phyloP scores from a whole-genome alignment of 176 grass and related monocot genomes.

The Eragrostis nindensis region DNA sequence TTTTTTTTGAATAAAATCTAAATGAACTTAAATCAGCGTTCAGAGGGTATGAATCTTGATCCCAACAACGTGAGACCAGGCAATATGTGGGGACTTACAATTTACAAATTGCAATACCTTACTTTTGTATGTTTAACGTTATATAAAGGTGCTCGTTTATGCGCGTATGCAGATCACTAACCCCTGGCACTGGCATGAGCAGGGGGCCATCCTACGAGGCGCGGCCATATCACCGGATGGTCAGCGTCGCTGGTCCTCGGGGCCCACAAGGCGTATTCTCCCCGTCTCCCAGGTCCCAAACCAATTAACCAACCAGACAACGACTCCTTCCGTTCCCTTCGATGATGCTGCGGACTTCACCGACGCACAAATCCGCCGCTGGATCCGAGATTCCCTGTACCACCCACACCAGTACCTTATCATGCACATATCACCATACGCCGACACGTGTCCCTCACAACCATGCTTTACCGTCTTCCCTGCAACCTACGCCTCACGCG shows the following conservation, averaged over 20 bases:
- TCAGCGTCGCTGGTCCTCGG: neutral
- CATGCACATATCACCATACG: fast-evolving
- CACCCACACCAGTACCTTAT: too few species aligned
- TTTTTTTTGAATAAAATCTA: too few species aligned
- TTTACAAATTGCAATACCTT: too few species aligned
- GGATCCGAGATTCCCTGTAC: neutral
- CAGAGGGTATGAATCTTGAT: too few species aligned
- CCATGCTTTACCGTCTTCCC: neutral
- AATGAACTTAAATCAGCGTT: too few species aligned
- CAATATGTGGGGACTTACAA: too few species aligned
- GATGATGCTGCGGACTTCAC: slow-evolving; percentile 39
- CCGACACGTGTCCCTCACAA: neutral
- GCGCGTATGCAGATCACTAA: too few species aligned
- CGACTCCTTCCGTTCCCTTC: neutral
- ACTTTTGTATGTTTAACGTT: too few species aligned
- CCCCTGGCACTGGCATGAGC: too few species aligned
- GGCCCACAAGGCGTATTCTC: neutral
- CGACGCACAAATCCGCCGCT: slow-evolving; percentile 24
- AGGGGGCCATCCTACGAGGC: too few species aligned
- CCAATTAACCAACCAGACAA: neutral
- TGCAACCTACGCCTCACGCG: neutral
- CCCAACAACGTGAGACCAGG: too few species aligned
- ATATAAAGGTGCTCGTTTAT: too few species aligned
- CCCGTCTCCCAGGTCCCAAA: neutral
- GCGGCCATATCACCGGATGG: neutral